Evolutionary conservation across 208 protist species (phyloP), one percentile per base, ranked within the genome.

Genomic region (Kentomonas sorsogonicus): DNA sequence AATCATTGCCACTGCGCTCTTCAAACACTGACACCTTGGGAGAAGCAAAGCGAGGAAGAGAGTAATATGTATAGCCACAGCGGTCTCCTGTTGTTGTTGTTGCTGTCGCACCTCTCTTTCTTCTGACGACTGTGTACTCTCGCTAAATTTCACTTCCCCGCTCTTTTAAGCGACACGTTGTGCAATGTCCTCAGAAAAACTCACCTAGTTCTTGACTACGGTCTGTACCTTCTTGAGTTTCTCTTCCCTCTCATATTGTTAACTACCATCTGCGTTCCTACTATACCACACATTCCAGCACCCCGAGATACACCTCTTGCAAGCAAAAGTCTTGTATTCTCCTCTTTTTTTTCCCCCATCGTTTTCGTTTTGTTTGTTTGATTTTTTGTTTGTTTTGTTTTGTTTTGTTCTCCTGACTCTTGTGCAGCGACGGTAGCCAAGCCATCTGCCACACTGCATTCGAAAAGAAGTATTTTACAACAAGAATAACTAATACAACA

Each of bases 281-380:
- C n/a, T n/a, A n/a, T n/a, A n/a, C n/a, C n/a, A n/a, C n/a, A n/a
- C n/a, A n/a, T n/a, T n/a, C n/a, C n/a, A n/a, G n/a, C n/a, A n/a
- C n/a, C n/a, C n/a, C n/a, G n/a, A n/a, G n/a, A n/a, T n/a, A n/a
- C n/a, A n/a, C n/a, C n/a, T n/a, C n/a, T n/a, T n/a, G n/a, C n/a
- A n/a, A n/a, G n/a, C n/a, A n/a, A n/a, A n/a, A n/a, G n/a, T n/a
- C 33, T 11, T 47, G 23, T 27, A 20, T 47, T 47, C 43, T 47
- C n/a, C 3, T 52, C 22, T 52, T 52, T 52, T 30, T 33, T 52
- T 16, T 30, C 6, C 22, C 30, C 3, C 15, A 30, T 33, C 22
- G 6, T 30, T n/a, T 5, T 30, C 6, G n/a, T 5, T 30, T 15
- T 31, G 5, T 52, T 10, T 52, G 6, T 30, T 18, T 30, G 15